Evolutionary conservation across 495 filamentous ascomycete genomes (phyloP).

Genomic region (Sordaria brevicollis): DNA sequence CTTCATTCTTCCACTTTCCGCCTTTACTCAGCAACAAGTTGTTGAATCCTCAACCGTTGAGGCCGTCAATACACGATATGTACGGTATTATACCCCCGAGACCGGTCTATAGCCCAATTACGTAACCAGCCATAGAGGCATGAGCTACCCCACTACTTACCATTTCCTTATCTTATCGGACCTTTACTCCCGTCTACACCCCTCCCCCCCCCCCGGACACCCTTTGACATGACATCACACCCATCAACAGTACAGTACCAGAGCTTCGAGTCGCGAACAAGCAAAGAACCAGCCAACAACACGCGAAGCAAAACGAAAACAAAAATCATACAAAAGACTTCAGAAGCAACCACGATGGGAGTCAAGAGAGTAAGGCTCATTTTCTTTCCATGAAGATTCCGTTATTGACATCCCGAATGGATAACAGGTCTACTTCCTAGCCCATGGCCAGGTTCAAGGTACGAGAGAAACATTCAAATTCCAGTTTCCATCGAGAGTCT

Average conservation of each 20-base stretch:
- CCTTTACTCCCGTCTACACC: neutral
- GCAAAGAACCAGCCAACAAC: neutral
- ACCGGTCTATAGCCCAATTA: neutral
- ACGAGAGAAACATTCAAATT: neutral
- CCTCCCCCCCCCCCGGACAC: too few relatives aligned
- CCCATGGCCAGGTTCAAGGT: slow-evolving; percentile 47
- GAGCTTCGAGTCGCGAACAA: neutral
- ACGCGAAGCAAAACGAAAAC: neutral
- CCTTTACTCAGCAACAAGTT: neutral
- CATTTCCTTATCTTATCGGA: neutral
- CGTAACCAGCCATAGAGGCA: neutral
- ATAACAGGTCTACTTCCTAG: slow-evolving; percentile 41
- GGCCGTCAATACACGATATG: neutral
- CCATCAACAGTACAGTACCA: neutral
- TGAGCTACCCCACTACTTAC: neutral
- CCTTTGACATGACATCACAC: neutral
- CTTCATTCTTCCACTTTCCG: neutral
- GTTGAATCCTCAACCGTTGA: neutral
- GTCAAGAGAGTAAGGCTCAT: neutral
- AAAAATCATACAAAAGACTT: neutral
- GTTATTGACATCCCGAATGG: neutral
- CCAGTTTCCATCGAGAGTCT: too few relatives aligned
- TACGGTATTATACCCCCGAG: neutral
- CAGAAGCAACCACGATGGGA: neutral
- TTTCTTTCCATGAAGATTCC: neutral